Conservation (phyloP, 805 yeast genomes). For the Metschnikowia proteae region DNA sequence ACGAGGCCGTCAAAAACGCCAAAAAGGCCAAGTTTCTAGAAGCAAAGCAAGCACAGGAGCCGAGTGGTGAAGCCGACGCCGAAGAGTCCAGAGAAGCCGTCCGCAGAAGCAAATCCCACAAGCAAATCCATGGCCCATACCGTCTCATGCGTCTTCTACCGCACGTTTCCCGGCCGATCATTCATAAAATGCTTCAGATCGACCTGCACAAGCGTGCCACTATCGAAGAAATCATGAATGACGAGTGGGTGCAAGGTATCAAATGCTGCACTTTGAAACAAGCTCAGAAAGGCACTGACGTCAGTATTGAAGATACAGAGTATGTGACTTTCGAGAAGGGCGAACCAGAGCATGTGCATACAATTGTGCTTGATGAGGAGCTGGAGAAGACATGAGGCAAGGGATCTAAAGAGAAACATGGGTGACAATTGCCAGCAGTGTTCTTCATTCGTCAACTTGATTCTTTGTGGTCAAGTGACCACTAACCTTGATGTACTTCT, state of each 20-base stretch:
- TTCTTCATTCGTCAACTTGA: no score
- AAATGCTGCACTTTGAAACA: slow-evolving; percentile 52
- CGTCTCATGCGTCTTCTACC: slow-evolving; percentile 76
- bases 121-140: slow-evolving; percentile 78
- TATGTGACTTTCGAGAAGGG: slow-evolving; percentile 35
- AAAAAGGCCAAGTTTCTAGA: slow-evolving; percentile 32
- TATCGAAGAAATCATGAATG: slow-evolving; percentile 58
- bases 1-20: slow-evolving; percentile 32
- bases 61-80: slow-evolving; percentile 8
- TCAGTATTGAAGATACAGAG: slow-evolving; percentile 35
- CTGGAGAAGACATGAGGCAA: background rate
- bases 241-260: slow-evolving; percentile 68
- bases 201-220: slow-evolving; percentile 64
- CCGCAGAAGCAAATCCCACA: slow-evolving; percentile 35
- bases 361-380: slow-evolving; percentile 25
- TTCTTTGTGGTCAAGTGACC: no score
- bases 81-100: slow-evolving; percentile 7
- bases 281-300: slow-evolving; percentile 20
- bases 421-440: no score
- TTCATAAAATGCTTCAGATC: slow-evolving; percentile 60
- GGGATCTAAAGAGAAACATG: no score
- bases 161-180: slow-evolving; percentile 75
- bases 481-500: no score
- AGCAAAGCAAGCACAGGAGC: slow-evolving; percentile 8
- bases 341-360: slow-evolving; percentile 39